phyloP scores from a whole-genome alignment of 2,329 filamentous ascomycete species.

The Mycosphaerelloides madeirae region DNA sequence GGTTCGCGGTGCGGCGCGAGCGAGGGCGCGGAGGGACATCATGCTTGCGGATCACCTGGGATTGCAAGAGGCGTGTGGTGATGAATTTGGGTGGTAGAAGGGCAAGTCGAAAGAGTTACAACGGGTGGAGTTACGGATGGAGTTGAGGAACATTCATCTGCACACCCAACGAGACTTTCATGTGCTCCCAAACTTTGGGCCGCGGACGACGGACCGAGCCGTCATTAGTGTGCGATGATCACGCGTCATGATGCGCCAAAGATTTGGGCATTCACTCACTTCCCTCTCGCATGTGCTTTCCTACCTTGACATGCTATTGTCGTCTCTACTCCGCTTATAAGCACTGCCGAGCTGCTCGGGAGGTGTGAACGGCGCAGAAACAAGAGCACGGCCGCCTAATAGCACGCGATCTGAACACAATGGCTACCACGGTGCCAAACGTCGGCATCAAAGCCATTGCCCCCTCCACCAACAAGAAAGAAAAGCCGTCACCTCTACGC shows the following conservation, averaged over 20 bases:
- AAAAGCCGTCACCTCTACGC: slow-evolving; percentile 71
- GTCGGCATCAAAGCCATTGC: slow-evolving; percentile 15
- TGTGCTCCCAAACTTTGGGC: not conserved
- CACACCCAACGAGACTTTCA: not conserved
- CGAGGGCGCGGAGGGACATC: slow-evolving; percentile 36
- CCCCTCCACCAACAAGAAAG: slow-evolving; percentile 19
- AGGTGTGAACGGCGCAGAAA: too few relatives aligned
- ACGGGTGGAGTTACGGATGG: not conserved
- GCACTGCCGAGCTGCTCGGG: too few relatives aligned
- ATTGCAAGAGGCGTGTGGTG: not conserved
- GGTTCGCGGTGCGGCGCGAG: slow-evolving; percentile 42
- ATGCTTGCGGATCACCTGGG: not conserved
- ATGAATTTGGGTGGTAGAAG: too few relatives aligned
- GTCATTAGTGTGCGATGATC: too few relatives aligned
- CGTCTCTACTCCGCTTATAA: too few relatives aligned
- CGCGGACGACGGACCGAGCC: too few relatives aligned
- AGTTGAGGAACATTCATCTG: not conserved
- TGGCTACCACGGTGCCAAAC: slow-evolving; percentile 21
- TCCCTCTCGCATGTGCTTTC: too few relatives aligned
- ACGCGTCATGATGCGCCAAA: too few relatives aligned
- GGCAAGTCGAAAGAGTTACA: too few relatives aligned
- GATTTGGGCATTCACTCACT: too few relatives aligned
- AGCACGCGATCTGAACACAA: slow-evolving; percentile 8
- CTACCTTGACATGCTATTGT: too few relatives aligned
- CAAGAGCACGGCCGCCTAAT: too few relatives aligned